A percentile compares a stretch with the other conserved stretches of the same genome.
These are phyloP conservation scores for Dictyostelium intermedium DNA, from an alignment of 78 protist genomes.

Conservation along the genomic window DNA sequence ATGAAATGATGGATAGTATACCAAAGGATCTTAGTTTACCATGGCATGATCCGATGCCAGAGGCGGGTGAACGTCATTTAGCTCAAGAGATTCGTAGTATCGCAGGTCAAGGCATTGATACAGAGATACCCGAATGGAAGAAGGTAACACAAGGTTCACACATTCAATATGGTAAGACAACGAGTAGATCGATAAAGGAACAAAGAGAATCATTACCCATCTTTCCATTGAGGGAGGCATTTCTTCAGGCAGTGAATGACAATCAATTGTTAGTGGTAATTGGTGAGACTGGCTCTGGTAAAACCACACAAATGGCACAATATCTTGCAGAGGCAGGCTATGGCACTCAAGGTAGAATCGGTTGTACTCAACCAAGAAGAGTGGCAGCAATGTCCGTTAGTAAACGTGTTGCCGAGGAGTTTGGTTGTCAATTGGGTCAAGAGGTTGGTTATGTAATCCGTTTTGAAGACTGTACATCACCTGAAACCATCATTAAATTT, in stretches of 20 bases:
- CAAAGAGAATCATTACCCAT: conserved; percentile 96
- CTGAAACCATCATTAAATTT: conserved; percentile 97
- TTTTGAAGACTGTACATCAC: conserved; percentile 97
- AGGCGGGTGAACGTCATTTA: conserved; percentile 84
- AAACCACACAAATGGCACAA: conserved; percentile 96
- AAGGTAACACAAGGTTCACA: conserved; percentile 36
- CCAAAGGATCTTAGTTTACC: conserved; percentile 86
- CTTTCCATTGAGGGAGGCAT: conserved; percentile 75
- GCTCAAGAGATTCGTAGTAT: conserved; percentile 84
- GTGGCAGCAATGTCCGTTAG: conserved; percentile 99
- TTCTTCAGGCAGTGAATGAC: conserved; percentile 88
- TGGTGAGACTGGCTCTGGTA: conserved; percentile 96
- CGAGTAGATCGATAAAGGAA: conserved; percentile 83
- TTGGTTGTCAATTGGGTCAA: conserved; percentile 96
- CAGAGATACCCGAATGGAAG: conserved; percentile 68
- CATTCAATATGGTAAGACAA: conserved; percentile 45
- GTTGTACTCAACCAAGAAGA: conserved; percentile 99
- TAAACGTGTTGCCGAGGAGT: conserved; percentile 99
- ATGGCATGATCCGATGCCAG: conserved; percentile 94
- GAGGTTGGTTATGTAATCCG: conserved; percentile 99
- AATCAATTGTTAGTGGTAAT: conserved; percentile 93
- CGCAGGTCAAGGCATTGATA: conserved; percentile 1
- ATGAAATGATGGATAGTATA: conserved; percentile 78
- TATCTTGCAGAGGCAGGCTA: conserved; percentile 91
- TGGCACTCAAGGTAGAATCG: conserved; percentile 80